These are phyloP conservation scores for Gloeostereum incarnatum DNA, from an alignment of 768 basidiomycete species.

Conservation along the genomic window DNA sequence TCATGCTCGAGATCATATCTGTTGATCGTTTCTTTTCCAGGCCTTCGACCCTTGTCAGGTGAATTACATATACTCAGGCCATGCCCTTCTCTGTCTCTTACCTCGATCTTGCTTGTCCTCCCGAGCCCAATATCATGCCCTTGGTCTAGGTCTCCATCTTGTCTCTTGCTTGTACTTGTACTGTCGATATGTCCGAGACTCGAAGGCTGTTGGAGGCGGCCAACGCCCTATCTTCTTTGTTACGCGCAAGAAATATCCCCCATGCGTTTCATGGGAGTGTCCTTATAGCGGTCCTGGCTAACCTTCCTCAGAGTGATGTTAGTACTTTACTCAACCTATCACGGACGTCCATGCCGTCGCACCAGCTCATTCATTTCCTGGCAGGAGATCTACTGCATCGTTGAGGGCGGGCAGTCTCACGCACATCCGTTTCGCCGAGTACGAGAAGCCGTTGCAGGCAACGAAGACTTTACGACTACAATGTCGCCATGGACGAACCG, in stretches of 20 bases:
- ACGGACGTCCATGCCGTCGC: background rate
- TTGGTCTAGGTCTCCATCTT: too few relatives aligned
- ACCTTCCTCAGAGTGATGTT: constrained; percentile 58
- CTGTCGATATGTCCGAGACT: constrained; percentile 54
- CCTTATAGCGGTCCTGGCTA: constrained; percentile 60
- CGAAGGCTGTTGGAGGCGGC: constrained; percentile 73
- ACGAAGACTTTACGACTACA: constrained; percentile 53
- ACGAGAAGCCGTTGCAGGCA: constrained; percentile 62
- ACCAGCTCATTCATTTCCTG: constrained; percentile 8
- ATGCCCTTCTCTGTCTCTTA: constrained; percentile 24
- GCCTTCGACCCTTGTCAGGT: constrained; percentile 33
- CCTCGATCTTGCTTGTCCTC: constrained; percentile 28
- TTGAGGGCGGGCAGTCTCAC: constrained; percentile 56
- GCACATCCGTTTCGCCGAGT: constrained; percentile 73
- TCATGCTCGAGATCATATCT: constrained; percentile 25
- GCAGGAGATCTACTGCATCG: constrained; percentile 81
- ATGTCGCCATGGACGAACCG: constrained; percentile 85
- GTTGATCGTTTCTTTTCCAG: constrained; percentile 35
- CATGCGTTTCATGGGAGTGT: constrained; percentile 80
- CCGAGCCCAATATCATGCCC: constrained; percentile 50
- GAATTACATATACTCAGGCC: constrained; percentile 43
- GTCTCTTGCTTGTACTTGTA: constrained; percentile 24
- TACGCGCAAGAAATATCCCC: constrained; percentile 46
- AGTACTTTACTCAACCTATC: constrained; percentile 15
- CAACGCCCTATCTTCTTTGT: constrained; percentile 57